Evolutionary conservation across 2,329 filamentous ascomycete genomes (phyloP).

Genomic region (Colletotrichum australisinense): DNA sequence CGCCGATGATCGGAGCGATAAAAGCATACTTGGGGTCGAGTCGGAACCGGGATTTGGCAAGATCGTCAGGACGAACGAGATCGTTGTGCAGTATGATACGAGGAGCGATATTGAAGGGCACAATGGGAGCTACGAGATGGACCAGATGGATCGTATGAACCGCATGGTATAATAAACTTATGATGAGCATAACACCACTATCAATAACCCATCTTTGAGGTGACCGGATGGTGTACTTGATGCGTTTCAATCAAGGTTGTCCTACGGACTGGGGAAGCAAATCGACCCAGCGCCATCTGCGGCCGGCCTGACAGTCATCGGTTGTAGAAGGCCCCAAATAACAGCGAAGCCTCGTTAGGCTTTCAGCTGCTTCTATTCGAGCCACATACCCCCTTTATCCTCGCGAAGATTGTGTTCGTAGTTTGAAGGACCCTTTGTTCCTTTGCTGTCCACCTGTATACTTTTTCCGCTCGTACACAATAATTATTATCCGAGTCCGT

Average conservation of each 20-base stretch:
- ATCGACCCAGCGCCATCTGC: too few relatives aligned
- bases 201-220: not conserved
- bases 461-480: too few relatives aligned
- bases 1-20: conserved; percentile 33
- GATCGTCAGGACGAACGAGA: conserved; percentile 37
- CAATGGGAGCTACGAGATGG: conserved; percentile 17
- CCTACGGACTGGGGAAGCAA: too few relatives aligned
- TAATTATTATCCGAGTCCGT: too few relatives aligned
- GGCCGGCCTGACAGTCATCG: too few relatives aligned
- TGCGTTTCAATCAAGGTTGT: too few relatives aligned
- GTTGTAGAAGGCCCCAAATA: too few relatives aligned
- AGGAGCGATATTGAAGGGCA: conserved; percentile 5
- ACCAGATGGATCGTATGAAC: conserved; percentile 25
- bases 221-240: too few relatives aligned
- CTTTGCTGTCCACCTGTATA: too few relatives aligned
- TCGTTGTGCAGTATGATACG: conserved; percentile 36
- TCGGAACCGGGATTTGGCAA: conserved; percentile 30
- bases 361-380: not conserved
- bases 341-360: not conserved
- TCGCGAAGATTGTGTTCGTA: too few relatives aligned
- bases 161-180: conserved; percentile 22
- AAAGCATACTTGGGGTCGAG: conserved; percentile 24
- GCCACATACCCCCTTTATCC: not conserved
- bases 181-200: not conserved
- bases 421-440: not conserved